Percentiles rank a stretch among this genome's conserved stretches.
phyloP scores from a whole-genome alignment of 768 basidiomycete species.

The Amanita jacksonii region DNA sequence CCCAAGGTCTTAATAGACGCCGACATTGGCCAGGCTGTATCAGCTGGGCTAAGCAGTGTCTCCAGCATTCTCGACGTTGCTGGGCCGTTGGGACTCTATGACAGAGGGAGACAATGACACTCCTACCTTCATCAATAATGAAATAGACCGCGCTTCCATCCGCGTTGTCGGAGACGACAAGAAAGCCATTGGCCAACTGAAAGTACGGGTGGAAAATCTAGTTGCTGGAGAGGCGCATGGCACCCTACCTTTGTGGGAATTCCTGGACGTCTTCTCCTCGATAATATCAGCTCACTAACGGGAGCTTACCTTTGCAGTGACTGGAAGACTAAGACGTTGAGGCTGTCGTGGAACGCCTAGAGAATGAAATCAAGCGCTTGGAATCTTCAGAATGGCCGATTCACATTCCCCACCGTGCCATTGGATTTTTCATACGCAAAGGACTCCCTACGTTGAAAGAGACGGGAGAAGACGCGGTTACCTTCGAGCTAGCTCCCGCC shows the following conservation, averaged over 20 bases:
- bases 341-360: constrained; percentile 38
- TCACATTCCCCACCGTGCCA: constrained; percentile 25
- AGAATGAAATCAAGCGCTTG: constrained; percentile 37
- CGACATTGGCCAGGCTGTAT: constrained; percentile 31
- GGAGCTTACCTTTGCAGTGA: too few species aligned
- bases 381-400: constrained; percentile 32
- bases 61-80: too few species aligned
- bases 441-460: constrained; percentile 44
- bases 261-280: constrained; percentile 26
- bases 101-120: constrained; percentile 22
- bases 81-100: constrained; percentile 38
- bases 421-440: constrained; percentile 42
- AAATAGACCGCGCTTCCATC: constrained; percentile 23
- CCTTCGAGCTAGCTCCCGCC: constrained; percentile 28
- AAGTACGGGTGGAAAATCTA: constrained; percentile 50
- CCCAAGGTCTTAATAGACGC: constrained; percentile 34
- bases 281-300: constrained; percentile 23
- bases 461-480: constrained; percentile 45
- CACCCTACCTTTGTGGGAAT: constrained; percentile 31
- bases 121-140: constrained; percentile 20
- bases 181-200: constrained; percentile 44
- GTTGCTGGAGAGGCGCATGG: constrained; percentile 45
- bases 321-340: constrained; percentile 33
- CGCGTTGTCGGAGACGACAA: constrained; percentile 41
- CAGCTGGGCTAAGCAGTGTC: too few species aligned